Conservation (phyloP, 495 filamentous ascomycete species). For the Aspergillus coremiiformis region DNA sequence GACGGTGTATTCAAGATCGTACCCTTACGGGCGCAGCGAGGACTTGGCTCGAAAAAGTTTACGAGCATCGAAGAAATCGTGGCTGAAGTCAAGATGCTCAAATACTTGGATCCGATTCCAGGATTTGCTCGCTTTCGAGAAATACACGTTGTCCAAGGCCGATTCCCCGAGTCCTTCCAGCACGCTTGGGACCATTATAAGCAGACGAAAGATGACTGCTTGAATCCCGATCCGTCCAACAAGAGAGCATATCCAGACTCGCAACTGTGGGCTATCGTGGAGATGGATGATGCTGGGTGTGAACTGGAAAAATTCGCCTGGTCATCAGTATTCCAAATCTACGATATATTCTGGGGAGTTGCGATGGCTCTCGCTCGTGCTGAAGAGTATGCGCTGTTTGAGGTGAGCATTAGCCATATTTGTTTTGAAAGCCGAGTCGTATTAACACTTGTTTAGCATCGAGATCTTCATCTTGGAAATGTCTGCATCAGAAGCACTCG, state of each 20-base stretch:
- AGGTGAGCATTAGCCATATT: constrained; percentile 38
- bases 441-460: constrained; percentile 45
- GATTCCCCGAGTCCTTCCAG: constrained; percentile 53
- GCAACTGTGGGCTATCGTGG: constrained; percentile 73
- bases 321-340: constrained; percentile 53
- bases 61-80: constrained; percentile 48
- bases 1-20: constrained; percentile 46
- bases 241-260: constrained; percentile 52
- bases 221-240: constrained; percentile 58
- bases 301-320: constrained; percentile 60
- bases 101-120: constrained; percentile 67
- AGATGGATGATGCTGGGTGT: constrained; percentile 79
- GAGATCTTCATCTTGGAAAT: constrained; percentile 84
- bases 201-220: constrained; percentile 50
- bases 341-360: constrained; percentile 81
- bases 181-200: constrained; percentile 58
- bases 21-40: constrained; percentile 38
- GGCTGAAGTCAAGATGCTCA: constrained; percentile 66
- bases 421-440: neutral
- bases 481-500: constrained; percentile 58
- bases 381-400: constrained; percentile 66
- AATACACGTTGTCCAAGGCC: constrained; percentile 64
- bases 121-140: constrained; percentile 91
- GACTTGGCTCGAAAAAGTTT: constrained; percentile 40
- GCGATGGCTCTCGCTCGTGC: constrained; percentile 69